Conservation (phyloP, 2,329 filamentous ascomycete genomes). For the Endothia cerciana region DNA sequence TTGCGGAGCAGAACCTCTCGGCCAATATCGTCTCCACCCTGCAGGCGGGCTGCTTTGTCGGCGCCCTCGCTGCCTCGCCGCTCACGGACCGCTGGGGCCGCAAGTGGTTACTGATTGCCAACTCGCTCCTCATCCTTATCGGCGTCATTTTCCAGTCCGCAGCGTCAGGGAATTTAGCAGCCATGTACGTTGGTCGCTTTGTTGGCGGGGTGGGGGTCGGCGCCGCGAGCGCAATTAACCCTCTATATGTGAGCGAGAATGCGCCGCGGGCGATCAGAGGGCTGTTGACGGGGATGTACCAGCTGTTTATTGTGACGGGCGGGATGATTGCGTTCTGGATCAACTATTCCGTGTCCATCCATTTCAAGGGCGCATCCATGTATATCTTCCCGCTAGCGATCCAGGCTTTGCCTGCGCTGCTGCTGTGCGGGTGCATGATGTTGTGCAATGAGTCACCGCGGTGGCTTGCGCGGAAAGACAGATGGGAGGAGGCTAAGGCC, state of each 20-base stretch:
- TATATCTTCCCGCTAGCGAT: slow-evolving; percentile 67
- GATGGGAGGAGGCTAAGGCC: too few species aligned
- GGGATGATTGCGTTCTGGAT: slow-evolving; percentile 58
- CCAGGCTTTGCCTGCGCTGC: slow-evolving; percentile 64
- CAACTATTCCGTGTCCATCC: slow-evolving; percentile 45
- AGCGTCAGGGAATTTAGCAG: slow-evolving; percentile 36
- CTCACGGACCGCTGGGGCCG: slow-evolving; percentile 38
- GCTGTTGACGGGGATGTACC: slow-evolving; percentile 62
- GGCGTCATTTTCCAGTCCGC: slow-evolving; percentile 40
- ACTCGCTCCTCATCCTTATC: slow-evolving; percentile 36
- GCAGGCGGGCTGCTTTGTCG: slow-evolving; percentile 34
- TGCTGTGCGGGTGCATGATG: slow-evolving; percentile 63
- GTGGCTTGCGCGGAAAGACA: slow-evolving; percentile 56
- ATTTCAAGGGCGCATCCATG: slow-evolving; percentile 44
- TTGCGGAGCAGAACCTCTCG: slow-evolving; percentile 31
- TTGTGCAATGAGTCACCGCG: slow-evolving; percentile 68
- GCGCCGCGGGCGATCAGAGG: slow-evolving; percentile 62
- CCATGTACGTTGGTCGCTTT: slow-evolving; percentile 44
- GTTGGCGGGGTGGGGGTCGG: slow-evolving; percentile 57
- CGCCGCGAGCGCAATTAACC: slow-evolving; percentile 46
- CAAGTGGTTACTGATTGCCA: slow-evolving; percentile 38
- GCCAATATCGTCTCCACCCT: slow-evolving; percentile 35
- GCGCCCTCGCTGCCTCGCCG: slow-evolving; percentile 33
- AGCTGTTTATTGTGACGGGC: slow-evolving; percentile 59
- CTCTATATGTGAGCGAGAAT: slow-evolving; percentile 57